Evolutionary conservation across 345 rosid genomes (phyloP).

Genomic region (Isatis tinctoria): DNA sequence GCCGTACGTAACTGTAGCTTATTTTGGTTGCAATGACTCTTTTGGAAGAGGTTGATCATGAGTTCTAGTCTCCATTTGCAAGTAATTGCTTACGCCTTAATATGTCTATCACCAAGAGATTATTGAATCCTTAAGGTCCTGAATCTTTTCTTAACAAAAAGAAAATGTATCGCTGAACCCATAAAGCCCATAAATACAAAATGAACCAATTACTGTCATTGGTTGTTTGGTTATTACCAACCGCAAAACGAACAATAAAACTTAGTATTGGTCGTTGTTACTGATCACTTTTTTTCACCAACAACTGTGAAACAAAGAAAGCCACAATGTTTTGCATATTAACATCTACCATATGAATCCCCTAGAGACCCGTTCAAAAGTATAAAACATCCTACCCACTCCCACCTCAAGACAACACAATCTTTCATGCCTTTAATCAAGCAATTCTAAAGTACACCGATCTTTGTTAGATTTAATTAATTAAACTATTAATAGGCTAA

Average conservation of each 20-base stretch:
- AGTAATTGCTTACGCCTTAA: not conserved
- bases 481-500: not conserved
- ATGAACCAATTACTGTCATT: not conserved
- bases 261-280: not conserved
- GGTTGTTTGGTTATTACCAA: not conserved
- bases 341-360: slow-evolving; percentile 3
- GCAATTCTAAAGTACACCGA: slow-evolving; percentile 8
- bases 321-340: not conserved
- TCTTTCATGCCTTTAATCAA: slow-evolving; percentile 31
- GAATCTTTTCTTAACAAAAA: not conserved
- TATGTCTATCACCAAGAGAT: not conserved
- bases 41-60: no score
- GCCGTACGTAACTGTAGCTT: not conserved
- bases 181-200: not conserved
- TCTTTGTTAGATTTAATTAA: not conserved
- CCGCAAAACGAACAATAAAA: not conserved
- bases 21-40: not conserved
- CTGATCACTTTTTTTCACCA: not conserved
- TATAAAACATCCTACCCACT: slow-evolving; percentile 28
- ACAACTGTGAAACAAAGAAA: not conserved
- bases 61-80: not conserved
- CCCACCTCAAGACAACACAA: slow-evolving; percentile 34
- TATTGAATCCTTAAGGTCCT: not conserved
- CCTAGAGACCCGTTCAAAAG: slow-evolving; percentile 29
- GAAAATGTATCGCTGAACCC: not conserved